A percentile compares a stretch with the other conserved stretches of the same genome.
These are phyloP conservation scores for Lonicera japonica DNA, from an alignment of 129 eudicot species.

Conservation along the genomic window DNA sequence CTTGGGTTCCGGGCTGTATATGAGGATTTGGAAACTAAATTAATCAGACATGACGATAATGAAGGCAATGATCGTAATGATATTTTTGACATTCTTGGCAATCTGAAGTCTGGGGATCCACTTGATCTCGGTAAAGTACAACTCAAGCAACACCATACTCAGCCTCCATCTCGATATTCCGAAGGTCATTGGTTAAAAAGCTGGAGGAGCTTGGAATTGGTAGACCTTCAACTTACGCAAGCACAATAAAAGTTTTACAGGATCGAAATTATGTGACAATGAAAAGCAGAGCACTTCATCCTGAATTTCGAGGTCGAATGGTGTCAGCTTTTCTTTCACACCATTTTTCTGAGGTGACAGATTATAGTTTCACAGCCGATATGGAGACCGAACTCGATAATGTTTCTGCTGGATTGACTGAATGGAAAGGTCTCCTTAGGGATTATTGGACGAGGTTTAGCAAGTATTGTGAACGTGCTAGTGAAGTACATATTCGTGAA, in stretches of 20 bases:
- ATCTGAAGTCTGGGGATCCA: conserved; percentile 37
- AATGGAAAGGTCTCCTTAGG: conserved; percentile 87
- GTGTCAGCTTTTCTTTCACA: conserved; percentile 85
- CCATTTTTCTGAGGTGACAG: conserved; percentile 81
- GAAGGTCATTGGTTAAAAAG: conserved; percentile 82
- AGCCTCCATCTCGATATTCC: conserved; percentile 77
- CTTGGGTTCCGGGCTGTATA: conserved; percentile 67
- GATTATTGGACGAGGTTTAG: conserved; percentile 98
- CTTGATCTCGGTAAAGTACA: conserved; percentile 44
- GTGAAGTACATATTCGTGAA: conserved; percentile 73
- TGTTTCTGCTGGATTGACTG: conserved; percentile 92
- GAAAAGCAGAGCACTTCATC: conserved; percentile 51
- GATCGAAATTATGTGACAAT: conserved; percentile 76
- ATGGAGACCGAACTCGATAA: conserved; percentile 97
- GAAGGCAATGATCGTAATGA: conserved; percentile 30
- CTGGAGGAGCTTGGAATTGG: conserved; percentile 99
- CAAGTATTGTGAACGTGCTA: conserved; percentile 61
- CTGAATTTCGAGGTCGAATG: conserved; percentile 98
- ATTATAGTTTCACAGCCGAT: conserved; percentile 96
- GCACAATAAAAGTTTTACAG: conserved; percentile 68
- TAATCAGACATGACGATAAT: conserved; percentile 35
- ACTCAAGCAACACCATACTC: conserved; percentile 72
- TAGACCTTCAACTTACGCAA: conserved; percentile 95
- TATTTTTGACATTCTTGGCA: conserved; percentile 36
- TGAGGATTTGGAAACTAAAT: conserved; percentile 56